Base-by-base conservation (phyloP, 495 filamentous ascomycete genomes). In the Penicillium silybi region DNA sequence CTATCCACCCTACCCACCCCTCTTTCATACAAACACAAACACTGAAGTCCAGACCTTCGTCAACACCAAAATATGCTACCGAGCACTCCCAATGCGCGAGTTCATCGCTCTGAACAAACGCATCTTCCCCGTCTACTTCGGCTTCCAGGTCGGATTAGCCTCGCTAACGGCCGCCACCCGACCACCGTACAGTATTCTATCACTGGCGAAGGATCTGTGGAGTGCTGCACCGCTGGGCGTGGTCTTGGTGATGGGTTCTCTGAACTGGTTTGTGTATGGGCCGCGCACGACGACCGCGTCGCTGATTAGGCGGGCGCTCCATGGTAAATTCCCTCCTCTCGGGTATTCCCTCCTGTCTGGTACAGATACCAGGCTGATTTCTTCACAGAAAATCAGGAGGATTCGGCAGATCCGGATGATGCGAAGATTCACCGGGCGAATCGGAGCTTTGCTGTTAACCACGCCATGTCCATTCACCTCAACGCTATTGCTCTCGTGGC, bases 391-490 rank as follows among this genome's bases (percentile, higher is more conserved):
- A 61, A 52, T 27, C 43, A 59, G 10, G 45, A 46, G 6, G 71
- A 41, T 6, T 29, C 47, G 22, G n/a, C 25, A 9, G 40, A 49
- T 6, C 18, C 37, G 8, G 49, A 63, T 29, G 47, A 52, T 49
- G 57, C 40, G 0, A 75, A 78, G 51, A 62, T 76, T 59, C 52
- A 64, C 26, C 53, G 48, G 18, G 53, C 74, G 0, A 78, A 75
- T 53, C 67, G 67, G n/a, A 52, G 46, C 2, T 83, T 84, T 48
- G 65, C 69, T 6, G 55, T 58, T 6, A 73, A 71, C 41, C 79
- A 84, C 53, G 79, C 79, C 5, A 82, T 80, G 75, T 68, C 64
- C 16, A 82, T 82, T 41, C 79, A 83, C 57, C 46, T 82, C 6
- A 83, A 84, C 59, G 54, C 80, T 13, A 63, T 81, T 25, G 68